Conservation (phyloP, 2,329 filamentous ascomycete genomes). For the Colletotrichum phormii region DNA sequence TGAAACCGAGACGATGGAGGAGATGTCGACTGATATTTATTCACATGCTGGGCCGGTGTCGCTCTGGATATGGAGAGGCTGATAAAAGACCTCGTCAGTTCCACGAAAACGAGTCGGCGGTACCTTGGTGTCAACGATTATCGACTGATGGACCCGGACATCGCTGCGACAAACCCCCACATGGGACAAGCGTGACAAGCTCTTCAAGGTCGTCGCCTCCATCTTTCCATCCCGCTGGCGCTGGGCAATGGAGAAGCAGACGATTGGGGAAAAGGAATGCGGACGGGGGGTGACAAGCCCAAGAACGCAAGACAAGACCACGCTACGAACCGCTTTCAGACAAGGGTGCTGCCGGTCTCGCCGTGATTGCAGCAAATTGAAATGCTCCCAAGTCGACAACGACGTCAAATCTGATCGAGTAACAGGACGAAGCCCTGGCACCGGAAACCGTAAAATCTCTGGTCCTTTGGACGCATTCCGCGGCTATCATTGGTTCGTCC, state of each 20-base stretch:
- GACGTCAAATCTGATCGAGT: slow-evolving; percentile 36
- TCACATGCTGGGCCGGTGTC: slow-evolving; percentile 7
- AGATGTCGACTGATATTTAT: slow-evolving; percentile 31
- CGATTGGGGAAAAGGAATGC: slow-evolving; percentile 5
- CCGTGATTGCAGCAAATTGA: slow-evolving; percentile 31
- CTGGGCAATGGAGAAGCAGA: background rate
- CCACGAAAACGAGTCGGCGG: background rate
- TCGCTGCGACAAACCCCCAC: slow-evolving; percentile 26
- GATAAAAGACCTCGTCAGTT: slow-evolving; percentile 14
- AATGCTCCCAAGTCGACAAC: background rate
- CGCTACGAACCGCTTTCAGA: slow-evolving; percentile 15
- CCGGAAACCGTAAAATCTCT: slow-evolving; percentile 3
- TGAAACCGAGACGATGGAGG: background rate
- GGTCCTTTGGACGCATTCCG: background rate
- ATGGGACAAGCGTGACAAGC: slow-evolving; percentile 9
- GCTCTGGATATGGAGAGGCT: slow-evolving; percentile 19
- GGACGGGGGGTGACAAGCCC: background rate
- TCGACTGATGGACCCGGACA: slow-evolving; percentile 29
- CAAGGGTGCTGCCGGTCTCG: slow-evolving; percentile 32
- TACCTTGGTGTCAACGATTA: background rate
- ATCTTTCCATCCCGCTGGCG: background rate
- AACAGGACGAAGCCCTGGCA: slow-evolving; percentile 20
- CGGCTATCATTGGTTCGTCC: slow-evolving; percentile 15
- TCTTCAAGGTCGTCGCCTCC: slow-evolving; percentile 10
- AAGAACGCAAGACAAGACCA: slow-evolving; percentile 17